These are phyloP conservation scores for Amphirosellinia nigrospora DNA, from an alignment of 495 filamentous ascomycete species.

Conservation along the genomic window DNA sequence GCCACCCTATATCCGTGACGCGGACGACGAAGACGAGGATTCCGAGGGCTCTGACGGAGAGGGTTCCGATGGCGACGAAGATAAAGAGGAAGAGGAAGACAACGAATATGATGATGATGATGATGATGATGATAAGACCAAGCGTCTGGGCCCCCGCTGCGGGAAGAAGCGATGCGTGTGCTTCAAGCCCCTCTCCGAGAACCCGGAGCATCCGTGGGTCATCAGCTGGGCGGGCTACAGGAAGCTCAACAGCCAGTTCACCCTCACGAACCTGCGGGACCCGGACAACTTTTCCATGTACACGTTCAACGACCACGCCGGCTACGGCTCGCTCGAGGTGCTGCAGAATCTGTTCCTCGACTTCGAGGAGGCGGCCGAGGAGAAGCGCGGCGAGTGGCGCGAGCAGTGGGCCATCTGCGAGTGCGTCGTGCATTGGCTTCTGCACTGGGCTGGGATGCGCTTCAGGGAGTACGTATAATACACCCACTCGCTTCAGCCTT, in stretches of 20 bases:
- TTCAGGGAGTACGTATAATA: conserved; percentile 23
- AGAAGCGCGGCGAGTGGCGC: conserved; percentile 33
- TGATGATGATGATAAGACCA: neutral
- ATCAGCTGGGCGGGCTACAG: conserved; percentile 44
- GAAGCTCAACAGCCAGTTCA: conserved; percentile 33
- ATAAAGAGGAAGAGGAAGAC: conserved; percentile 27
- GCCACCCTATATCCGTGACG: conserved; percentile 28
- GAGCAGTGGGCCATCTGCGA: conserved; percentile 49
- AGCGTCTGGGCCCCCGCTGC: conserved; percentile 14
- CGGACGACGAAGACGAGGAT: conserved; percentile 34
- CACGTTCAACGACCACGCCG: conserved; percentile 45
- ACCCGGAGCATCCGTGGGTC: conserved; percentile 50
- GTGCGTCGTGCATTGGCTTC: conserved; percentile 28
- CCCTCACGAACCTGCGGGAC: conserved; percentile 33
- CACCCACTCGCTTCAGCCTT: too few species aligned
- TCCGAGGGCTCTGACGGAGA: neutral
- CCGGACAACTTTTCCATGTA: conserved; percentile 47
- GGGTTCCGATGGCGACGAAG: conserved; percentile 25
- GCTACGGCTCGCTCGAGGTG: conserved; percentile 43
- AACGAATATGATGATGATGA: conserved; percentile 29
- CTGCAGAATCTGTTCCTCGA: conserved; percentile 48
- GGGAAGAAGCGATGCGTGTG: conserved; percentile 47
- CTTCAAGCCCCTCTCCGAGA: conserved; percentile 37
- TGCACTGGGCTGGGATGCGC: neutral
- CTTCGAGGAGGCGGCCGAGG: conserved; percentile 35